Evolutionary conservation across 192 early-diverging fungal genomes (phyloP), one percentile per base, ranked within the genome.

Genomic region (Coemansia sp.): DNA sequence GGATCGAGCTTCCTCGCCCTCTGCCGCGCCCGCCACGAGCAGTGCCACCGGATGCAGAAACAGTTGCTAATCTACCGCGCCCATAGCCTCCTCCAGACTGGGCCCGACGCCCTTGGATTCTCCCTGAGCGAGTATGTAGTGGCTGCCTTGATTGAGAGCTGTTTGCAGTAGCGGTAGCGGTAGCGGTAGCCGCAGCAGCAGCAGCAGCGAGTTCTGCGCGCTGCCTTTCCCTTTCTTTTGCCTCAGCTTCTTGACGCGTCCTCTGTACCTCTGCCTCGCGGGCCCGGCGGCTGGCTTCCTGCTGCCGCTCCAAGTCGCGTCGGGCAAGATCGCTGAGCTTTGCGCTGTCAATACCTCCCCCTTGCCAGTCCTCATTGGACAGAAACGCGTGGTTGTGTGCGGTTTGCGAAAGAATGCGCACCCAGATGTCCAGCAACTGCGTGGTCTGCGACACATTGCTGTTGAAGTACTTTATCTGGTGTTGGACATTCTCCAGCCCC

Each of bases 381-480:
- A 87, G 61, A 54, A 85, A 76, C 12, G 65, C 59, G 42, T 86
- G 81, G 62, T 75, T 85, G 59, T 87, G 86, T 25, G 81, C 68
- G 16, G 84, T 84, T 46, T 87, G 86, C 40, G 86, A 86, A 40
- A 87, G 61, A 38, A 85, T 78, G 43, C 71, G 68, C 32, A 85
- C 79, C 86, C 86, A 87, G 14, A 79, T 61, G 48, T 87, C 84
- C 38, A 87, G 69, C 45, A 87, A 57, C 60, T 86, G 84, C 9
- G 85, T 79, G 14, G 86, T 85, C 67, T 87, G 79, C 61, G 81
- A 74, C 11, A 87, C 75, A 14, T 83, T 87, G 71, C 79, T 79
- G 48, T 76, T 81, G 51, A 87, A 86, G 68, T 81, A 82, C 70
- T 82, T 82, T 53, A 82, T 68, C 46, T 82, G 79, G 41, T 67